These are phyloP conservation scores for Exophiala spinifera DNA, from an alignment of 2,329 filamentous ascomycete genomes.

Conservation along the genomic window DNA sequence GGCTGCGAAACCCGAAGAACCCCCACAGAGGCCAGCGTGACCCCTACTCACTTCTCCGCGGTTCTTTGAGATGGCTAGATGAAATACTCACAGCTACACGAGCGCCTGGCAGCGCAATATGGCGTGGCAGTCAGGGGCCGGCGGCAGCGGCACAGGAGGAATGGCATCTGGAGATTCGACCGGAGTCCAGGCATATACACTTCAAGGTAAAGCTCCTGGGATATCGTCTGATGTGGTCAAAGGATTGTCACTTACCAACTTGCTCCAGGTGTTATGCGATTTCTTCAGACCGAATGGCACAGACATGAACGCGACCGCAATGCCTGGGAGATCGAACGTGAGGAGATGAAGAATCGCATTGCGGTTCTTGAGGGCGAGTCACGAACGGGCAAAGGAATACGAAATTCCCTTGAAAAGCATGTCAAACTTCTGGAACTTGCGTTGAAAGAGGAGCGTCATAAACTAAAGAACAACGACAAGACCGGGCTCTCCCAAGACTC, in stretches of 20 bases:
- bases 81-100: conserved; percentile 16
- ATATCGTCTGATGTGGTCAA: background rate
- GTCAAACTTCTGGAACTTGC: conserved; percentile 85
- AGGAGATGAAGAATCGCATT: conserved; percentile 98
- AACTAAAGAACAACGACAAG: conserved; percentile 56
- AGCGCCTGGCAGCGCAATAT: conserved; percentile 29
- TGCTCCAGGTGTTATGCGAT: conserved; percentile 89
- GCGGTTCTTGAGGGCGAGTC: conserved; percentile 88
- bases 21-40: conserved; percentile 15
- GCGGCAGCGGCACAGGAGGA: conserved; percentile 21
- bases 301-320: conserved; percentile 96
- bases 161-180: conserved; percentile 23
- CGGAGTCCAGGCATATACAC: conserved; percentile 30
- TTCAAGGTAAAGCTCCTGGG: conserved; percentile 24
- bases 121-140: conserved; percentile 30
- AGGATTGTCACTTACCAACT: background rate
- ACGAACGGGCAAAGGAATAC: conserved; percentile 79
- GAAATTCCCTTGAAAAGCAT: conserved; percentile 86
- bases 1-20: background rate
- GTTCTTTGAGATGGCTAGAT: conserved; percentile 27
- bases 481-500: conserved; percentile 51
- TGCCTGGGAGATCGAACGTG: conserved; percentile 97
- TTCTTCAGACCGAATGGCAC: conserved; percentile 98
- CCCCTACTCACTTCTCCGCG: conserved; percentile 1
- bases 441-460: conserved; percentile 74